Base-by-base conservation (phyloP, 2,329 filamentous ascomycete species). In the Pseudovirgaria hyperparasitica region DNA sequence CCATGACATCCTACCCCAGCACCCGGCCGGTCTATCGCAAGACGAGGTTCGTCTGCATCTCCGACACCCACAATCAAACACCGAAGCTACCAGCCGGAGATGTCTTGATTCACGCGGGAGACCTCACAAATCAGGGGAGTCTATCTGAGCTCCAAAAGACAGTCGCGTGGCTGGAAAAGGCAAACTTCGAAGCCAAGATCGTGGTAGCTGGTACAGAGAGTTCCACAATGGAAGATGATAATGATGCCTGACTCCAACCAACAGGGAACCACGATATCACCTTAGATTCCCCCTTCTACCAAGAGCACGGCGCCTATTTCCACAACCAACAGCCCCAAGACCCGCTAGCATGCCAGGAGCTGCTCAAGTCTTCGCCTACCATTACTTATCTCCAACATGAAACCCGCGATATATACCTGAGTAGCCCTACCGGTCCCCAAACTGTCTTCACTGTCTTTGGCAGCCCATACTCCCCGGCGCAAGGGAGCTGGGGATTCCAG, bases 261-360 rank as follows among this genome's bases (percentile, higher is more conserved):
- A 33, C 37, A 77, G 76, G 79, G 16, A 86, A 85, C 45, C 80
- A 85, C 50, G 80, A 85, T 43, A 60, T 80, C 26, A 78, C 76
- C 0, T 64, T 85, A 5, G 78, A 84, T 42, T 39, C 56, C n/a
- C 45, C 58, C 3, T 82, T 79, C 46, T 76, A 72, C 45, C 40
- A 52, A 6, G 47, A 65, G 21, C 60, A 73, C 38, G 64, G 65
- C 1, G 40, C 44, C 2, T 55, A 57, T 27, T 71, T 74, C 41
- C 71, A 75, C 42, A 72, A 70, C 40, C 63, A 70, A 26, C 42
- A 46, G 4, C 58, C 60, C 0, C 67, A 79, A 42, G 63, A 68
- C 17, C 46, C 65, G 1, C 46, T 52, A 6, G 57, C 59, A 17
- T 80, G 75, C 42, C 55, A 67, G 19, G 46, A 54, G 1, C 53